Percentiles rank a stretch among this genome's conserved stretches.
Evolutionary conservation across 495 filamentous ascomycete genomes (phyloP).

Genomic region (Neurospora sp.): DNA sequence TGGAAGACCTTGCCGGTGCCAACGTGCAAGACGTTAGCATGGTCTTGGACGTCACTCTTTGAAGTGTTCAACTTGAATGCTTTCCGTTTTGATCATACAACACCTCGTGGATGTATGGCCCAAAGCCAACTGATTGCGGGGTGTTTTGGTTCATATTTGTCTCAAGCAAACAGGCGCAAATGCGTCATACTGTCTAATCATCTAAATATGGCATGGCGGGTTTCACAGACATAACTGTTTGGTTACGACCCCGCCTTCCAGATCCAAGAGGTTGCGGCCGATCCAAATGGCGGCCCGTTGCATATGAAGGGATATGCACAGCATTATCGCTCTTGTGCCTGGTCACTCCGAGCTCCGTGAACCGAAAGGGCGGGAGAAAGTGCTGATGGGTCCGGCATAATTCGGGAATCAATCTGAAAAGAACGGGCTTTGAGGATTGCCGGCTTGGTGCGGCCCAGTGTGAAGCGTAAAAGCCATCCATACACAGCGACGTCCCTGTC

Average conservation of each 20-base stretch:
- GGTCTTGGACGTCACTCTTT: constrained; percentile 93
- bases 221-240: constrained; percentile 1
- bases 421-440: not conserved
- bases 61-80: constrained; percentile 32
- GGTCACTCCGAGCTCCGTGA: not conserved
- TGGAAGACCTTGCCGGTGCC: constrained; percentile 84
- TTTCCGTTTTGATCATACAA: constrained; percentile 17
- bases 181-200: constrained; percentile 22
- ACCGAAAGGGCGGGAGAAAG: not conserved
- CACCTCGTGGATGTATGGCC: constrained; percentile 3
- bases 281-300: not conserved
- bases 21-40: constrained; percentile 94
- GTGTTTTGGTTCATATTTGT: constrained; percentile 25
- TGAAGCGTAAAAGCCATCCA: not conserved
- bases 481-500: constrained; percentile 1
- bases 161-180: constrained; percentile 3
- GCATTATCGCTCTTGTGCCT: not conserved
- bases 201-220: constrained; percentile 13
- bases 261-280: not conserved
- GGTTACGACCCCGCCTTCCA: constrained; percentile 6
- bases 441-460: not conserved
- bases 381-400: not conserved
- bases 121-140: constrained; percentile 37
- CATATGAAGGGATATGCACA: not conserved
- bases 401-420: not conserved